Base-by-base conservation (phyloP, 768 basidiomycete species). In the Strobilomyces dryophilus region DNA sequence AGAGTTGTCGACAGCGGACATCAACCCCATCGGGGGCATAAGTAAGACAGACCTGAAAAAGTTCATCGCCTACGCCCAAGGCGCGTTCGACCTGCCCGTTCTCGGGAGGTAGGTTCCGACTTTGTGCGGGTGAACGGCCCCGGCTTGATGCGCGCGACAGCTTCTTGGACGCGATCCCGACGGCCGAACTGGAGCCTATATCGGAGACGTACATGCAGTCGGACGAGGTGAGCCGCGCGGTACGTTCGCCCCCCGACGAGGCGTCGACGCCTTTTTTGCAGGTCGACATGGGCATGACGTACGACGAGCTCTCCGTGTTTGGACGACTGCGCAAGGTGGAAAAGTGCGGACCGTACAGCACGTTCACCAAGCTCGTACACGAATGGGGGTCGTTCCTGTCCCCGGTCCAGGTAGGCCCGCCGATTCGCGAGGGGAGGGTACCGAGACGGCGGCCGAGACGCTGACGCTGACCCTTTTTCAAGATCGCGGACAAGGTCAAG, bases 271-370 rank as follows among this genome's bases (percentile, higher is more conserved):
- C 9, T 9, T 9, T 29, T 29, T 6, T 29, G 8, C 57, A 92
- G 92, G 92, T 82, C 17, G 95, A 98, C 63, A 98, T 98, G 95
- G 95, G 95, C 9, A 98, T 98, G 97, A 97, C 95, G 0, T 98
- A 98, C 64, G 89, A 98, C 60, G 97, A 98, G 61, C 77, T 99
- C 18, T 95, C 92, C 11, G 82, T 92, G 18, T 95, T 94, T 61
- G 97, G 95, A 24, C 79, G 95, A 27, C 78, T 99, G 26, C 83
- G 97, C 48, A 98, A 99, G 72, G 82, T 95, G 37, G 94, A 97
- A 63, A 98, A 98, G 73, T 94, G 92, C 67, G 97, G 97, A 3
- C 95, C 97, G 2, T 98, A 95, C 72, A 91, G 91, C 76, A 98
- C 88, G 76, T 99, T 95, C 66, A 95, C 92, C 32, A 98, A 98